phyloP scores from a whole-genome alignment of 2,329 filamentous ascomycete species.

The Neonectria punicea region DNA sequence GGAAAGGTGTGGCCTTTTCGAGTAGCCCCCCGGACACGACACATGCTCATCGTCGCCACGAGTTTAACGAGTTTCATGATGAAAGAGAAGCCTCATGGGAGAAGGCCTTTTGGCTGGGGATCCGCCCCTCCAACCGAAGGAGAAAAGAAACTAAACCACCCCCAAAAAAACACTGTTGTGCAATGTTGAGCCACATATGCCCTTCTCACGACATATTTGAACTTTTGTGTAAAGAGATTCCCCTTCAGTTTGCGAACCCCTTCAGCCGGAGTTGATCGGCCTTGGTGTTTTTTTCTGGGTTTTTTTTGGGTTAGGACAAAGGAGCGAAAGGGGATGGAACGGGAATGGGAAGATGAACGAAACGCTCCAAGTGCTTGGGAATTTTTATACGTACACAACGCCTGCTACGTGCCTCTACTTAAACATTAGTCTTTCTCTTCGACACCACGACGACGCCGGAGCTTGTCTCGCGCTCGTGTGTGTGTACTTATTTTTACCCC shows the following conservation, averaged over 20 bases:
- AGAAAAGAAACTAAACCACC: neutral
- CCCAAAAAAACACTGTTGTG: constrained; percentile 31
- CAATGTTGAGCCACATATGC: constrained; percentile 39
- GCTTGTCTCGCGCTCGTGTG: constrained; percentile 34
- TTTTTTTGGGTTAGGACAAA: constrained; percentile 17
- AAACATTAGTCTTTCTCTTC: constrained; percentile 43
- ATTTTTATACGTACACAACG: constrained; percentile 32
- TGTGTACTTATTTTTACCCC: constrained; percentile 33
- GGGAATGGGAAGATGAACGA: constrained; percentile 27
- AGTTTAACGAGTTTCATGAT: constrained; percentile 49
- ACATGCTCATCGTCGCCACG: constrained; percentile 44
- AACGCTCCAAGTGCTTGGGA: constrained; percentile 38
- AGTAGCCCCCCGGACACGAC: constrained; percentile 18
- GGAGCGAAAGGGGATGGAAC: constrained; percentile 31
- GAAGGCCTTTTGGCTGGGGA: constrained; percentile 25
- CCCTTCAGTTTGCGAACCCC: constrained; percentile 33
- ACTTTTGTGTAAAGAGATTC: constrained; percentile 32
- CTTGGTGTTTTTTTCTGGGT: constrained; percentile 43
- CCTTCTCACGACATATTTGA: constrained; percentile 40
- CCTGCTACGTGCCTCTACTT: constrained; percentile 32
- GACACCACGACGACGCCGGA: constrained; percentile 32
- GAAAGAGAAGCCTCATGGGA: constrained; percentile 28
- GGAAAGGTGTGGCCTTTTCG: constrained; percentile 31
- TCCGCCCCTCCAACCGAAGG: neutral
- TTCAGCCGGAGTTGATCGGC: constrained; percentile 42